phyloP scores from a whole-genome alignment of 805 yeast species.

The Lipomyces sp. region DNA sequence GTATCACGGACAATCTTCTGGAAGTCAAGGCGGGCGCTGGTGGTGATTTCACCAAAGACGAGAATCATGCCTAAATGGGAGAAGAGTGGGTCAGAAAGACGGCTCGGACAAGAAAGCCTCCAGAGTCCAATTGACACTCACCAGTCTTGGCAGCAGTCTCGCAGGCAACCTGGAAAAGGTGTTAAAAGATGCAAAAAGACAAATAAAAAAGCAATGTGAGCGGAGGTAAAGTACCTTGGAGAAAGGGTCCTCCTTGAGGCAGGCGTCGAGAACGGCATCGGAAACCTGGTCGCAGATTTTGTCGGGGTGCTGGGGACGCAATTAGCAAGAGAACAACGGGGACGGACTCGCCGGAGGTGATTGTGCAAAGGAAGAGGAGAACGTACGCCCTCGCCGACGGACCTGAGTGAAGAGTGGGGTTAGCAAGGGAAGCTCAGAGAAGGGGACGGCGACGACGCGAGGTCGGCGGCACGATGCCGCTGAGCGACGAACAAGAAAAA shows the following conservation, averaged over 20 bases:
- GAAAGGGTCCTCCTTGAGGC: slow-evolving; percentile 90
- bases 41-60: slow-evolving; percentile 99
- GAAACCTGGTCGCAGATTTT: slow-evolving; percentile 92
- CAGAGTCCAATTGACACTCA: not conserved
- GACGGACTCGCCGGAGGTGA: not conserved
- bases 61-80: slow-evolving; percentile 62
- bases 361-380: not conserved
- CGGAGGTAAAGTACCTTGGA: slow-evolving; percentile 53
- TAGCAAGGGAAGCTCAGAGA: slow-evolving; percentile 1
- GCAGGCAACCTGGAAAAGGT: slow-evolving; percentile 67
- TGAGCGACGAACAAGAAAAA: not conserved
- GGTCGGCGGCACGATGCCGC: not conserved
- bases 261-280: slow-evolving; percentile 97
- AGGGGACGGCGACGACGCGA: not conserved
- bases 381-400: slow-evolving; percentile 61
- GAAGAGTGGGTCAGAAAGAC: not conserved
- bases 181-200: not conserved
- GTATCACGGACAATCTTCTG: slow-evolving; percentile 98
- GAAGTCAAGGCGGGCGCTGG: slow-evolving; percentile 91
- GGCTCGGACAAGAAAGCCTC: not conserved
- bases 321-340: not conserved
- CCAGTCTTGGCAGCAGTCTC: slow-evolving; percentile 99
- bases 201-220: not conserved
- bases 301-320: slow-evolving; percentile 41
- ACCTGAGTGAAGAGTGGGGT: slow-evolving; percentile 26